Percentiles rank a stretch among this genome's conserved stretches.
Conservation (phyloP, 1,284 basidiomycete species). For the Malassezia pachydermatis region DNA sequence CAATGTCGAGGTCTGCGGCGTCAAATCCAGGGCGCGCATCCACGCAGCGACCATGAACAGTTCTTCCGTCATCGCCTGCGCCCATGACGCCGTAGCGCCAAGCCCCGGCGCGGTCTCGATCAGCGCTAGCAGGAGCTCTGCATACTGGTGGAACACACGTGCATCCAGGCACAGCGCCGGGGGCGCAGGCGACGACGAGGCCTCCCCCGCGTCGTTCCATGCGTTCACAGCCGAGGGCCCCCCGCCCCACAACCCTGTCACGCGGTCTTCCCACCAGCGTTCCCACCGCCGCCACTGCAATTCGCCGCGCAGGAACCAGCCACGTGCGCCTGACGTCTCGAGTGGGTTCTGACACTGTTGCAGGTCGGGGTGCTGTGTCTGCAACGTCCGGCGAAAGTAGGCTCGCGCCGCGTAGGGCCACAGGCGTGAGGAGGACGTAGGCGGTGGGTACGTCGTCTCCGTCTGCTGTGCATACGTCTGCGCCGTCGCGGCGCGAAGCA, state of each 20-base stretch:
- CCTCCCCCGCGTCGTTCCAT: background rate
- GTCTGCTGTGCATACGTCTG: background rate
- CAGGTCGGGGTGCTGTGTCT: slow-evolving; percentile 13
- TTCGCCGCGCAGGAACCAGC: slow-evolving; percentile 18
- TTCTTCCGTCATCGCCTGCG: slow-evolving; percentile 7
- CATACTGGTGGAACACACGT: slow-evolving; percentile 14
- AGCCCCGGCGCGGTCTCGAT: background rate
- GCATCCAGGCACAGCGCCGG: slow-evolving; percentile 10
- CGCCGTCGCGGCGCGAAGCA: slow-evolving; percentile 11
- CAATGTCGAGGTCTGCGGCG: slow-evolving; percentile 10
- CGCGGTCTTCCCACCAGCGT: slow-evolving; percentile 12
- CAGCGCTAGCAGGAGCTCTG: slow-evolving; percentile 2
- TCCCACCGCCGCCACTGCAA: slow-evolving; percentile 14
- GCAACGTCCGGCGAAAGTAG: slow-evolving; percentile 4
- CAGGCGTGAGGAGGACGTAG: too few species aligned
- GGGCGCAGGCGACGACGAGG: background rate
- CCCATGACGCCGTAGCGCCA: background rate
- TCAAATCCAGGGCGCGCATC: slow-evolving; percentile 16
- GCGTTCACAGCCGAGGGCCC: background rate
- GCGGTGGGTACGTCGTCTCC: too few species aligned
- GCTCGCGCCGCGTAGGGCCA: slow-evolving; percentile 6
- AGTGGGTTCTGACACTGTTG: slow-evolving; percentile 1
- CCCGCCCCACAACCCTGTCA: slow-evolving; percentile 1
- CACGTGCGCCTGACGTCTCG: background rate
- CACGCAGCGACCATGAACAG: slow-evolving; percentile 13